Evolutionary conservation across 2,329 filamentous ascomycete genomes (phyloP), one percentile per base, ranked within the genome.

Genomic region (Aspergillus sp.): DNA sequence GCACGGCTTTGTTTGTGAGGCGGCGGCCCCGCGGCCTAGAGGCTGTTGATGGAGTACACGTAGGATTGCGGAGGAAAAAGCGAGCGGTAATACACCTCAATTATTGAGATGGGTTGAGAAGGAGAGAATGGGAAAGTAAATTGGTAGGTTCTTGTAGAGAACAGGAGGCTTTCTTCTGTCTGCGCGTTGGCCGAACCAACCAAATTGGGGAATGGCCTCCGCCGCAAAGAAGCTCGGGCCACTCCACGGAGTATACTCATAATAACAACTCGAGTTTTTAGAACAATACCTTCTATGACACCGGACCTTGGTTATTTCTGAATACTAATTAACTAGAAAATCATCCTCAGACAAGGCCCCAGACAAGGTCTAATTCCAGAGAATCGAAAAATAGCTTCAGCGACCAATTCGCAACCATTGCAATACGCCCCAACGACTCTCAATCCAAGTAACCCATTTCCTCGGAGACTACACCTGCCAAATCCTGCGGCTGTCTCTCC

Each of bases 401-500:
- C 39, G 15, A 5, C 48, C 39, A 52, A 15, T 45, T 36, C 5
- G 39, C 18, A 20, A 18, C n/a, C 32, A 53, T n/a, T 18, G 4
- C 11, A 30, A 30, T 11, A 36, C 39, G 39, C 8, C 32, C 20
- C 44, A 47, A 26, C 20, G 26, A 43, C 8, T 20, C 49, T 70
- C 63, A 84, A 66, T 83, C 81, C 64, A 83, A 68, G 66, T 80
- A 83, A 4, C 82, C 81, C 77, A 85, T 77, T 67, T 85, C 83
- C 59, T 85, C 81, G 58, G 82, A 80, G 70, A 85, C 76, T n/a
- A 84, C 78, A 44, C 77, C 77, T 26, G 76, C 77, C 42, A 85
- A 66, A 0, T 79, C 78, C 52, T 66, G 74, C 15, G 74, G 72
- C 47, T 72, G 69, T 52, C 76, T 70, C 61, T 78, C 73, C 26